Percentiles rank a stretch among this genome's conserved stretches.
These are phyloP conservation scores for Pharnaceum exiguum DNA, from an alignment of 148 eudicot species.

Conservation along the genomic window DNA sequence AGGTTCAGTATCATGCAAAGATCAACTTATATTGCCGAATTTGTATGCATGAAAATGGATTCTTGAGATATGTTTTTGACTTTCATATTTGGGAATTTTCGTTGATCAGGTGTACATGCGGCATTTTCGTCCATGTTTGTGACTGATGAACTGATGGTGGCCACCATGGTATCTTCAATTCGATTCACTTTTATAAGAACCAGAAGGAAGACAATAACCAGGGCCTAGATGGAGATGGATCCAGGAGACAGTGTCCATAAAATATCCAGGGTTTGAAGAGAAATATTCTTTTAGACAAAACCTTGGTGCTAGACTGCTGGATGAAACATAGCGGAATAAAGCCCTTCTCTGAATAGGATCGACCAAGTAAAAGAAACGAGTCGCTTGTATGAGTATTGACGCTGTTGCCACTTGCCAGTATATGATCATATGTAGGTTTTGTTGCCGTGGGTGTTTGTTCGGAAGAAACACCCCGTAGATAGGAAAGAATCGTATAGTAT, in stretches of 20 bases:
- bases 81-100: no score
- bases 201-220: not conserved
- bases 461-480: not conserved
- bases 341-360: not conserved
- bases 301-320: not conserved
- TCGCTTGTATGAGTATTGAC: not conserved
- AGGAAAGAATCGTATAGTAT: constrained; percentile 13
- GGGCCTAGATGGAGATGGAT: not conserved
- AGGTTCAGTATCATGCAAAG: no score
- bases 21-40: no score
- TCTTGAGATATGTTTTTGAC: no score
- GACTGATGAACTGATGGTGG: not conserved
- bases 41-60: no score
- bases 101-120: no score
- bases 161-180: not conserved
- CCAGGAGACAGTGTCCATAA: not conserved
- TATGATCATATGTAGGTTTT: not conserved
- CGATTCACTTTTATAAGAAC: not conserved
- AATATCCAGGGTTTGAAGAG: not conserved
- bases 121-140: no score
- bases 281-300: not conserved
- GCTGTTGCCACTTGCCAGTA: not conserved
- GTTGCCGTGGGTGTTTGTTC: not conserved
- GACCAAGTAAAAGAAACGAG: not conserved
- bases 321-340: not conserved